Evolutionary conservation across 208 protist species (phyloP).

Genomic region (Trichomonas tenax): DNA sequence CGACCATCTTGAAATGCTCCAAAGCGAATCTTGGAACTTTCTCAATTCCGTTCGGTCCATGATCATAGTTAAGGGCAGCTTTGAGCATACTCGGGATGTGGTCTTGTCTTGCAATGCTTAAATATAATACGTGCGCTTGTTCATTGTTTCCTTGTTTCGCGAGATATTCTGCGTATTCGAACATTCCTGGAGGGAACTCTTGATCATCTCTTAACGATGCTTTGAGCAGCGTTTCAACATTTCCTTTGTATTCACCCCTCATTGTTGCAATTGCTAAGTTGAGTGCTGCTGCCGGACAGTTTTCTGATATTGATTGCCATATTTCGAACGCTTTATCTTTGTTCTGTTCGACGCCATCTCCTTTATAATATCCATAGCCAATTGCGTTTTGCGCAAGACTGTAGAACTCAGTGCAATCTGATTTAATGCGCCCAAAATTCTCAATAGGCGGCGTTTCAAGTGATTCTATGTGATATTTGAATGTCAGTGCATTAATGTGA

Average conservation of each 20-base stretch:
- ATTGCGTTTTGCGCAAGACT: neutral
- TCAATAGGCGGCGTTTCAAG: no score
- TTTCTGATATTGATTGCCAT: neutral
- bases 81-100: neutral
- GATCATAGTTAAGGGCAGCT: neutral
- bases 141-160: neutral
- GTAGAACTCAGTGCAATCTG: neutral
- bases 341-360: neutral
- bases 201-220: neutral
- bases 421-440: no score
- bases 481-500: no score
- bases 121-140: neutral
- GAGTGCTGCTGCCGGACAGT: neutral
- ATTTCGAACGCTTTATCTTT: neutral
- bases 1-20: neutral
- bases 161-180: neutral
- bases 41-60: neutral
- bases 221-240: neutral
- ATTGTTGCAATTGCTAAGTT: neutral
- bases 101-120: neutral
- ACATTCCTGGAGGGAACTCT: neutral
- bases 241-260: neutral
- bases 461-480: no score
- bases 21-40: neutral
- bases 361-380: neutral